Evolutionary conservation across 2,329 filamentous ascomycete species (phyloP), one percentile per base, ranked within the genome.

Genomic region (Calonectria naviculata): DNA sequence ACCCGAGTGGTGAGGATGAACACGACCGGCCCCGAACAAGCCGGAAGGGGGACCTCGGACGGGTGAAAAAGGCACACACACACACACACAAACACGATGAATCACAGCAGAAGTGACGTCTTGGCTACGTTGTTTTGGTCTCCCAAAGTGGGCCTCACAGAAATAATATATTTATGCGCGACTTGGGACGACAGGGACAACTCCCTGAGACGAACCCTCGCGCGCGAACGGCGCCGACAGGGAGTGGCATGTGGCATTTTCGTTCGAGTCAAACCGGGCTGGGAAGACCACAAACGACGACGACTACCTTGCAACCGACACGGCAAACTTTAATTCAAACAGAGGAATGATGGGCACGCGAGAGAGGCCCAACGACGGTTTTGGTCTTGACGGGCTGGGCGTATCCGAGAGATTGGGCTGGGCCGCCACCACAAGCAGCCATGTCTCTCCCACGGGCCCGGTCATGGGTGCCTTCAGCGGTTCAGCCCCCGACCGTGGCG

Each of bases 391-490:
- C 28, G 65, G 34, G 58, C 58, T 28, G 58, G 66, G 12, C 9
- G 64, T 10, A 46, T 47, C 58, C 46, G 66, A 63, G 46, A 29
- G 52, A 56, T 60, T 68, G 52, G 65, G 56, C 31, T n/a, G 42
- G 9, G 10, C 9, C 52, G 65, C 65, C 24, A 60, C 63, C 47
- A n/a, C 3, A 5, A 1, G 15, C n/a, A n/a, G 10, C 52, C 52
- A 36, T 17, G 31, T 28, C 3, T n/a, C n/a, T 24, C 21, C 31
- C 31, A 8, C 12, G 52, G n/a, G 13, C 17, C 21, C 34, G 19
- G 47, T 9, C 52, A 58, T 58, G 31, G 31, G 52, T 38, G 10
- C 17, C 12, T 26, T 58, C 52, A 56, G 52, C n/a, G n/a, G n/a
- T n/a, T n/a, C n/a, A n/a, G n/a, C n/a, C n/a, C n/a, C n/a, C n/a